Percentiles rank a stretch among this genome's conserved stretches.
Evolutionary conservation across 2,329 filamentous ascomycete genomes (phyloP).

Genomic region (Nemania sp.): DNA sequence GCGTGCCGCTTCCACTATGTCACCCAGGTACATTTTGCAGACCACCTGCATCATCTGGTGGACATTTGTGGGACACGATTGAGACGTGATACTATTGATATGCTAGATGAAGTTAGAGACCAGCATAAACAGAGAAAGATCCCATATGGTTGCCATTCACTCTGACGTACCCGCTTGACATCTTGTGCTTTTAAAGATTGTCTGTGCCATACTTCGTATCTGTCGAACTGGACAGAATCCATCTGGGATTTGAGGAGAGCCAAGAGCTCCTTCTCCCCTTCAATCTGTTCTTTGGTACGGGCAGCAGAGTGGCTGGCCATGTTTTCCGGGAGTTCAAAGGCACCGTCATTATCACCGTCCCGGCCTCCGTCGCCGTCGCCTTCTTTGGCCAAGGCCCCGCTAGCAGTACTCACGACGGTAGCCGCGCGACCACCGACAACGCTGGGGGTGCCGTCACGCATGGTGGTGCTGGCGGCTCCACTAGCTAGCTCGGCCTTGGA

Average conservation of each 20-base stretch:
- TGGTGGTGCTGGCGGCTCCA: slow-evolving; percentile 50
- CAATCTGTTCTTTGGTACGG: slow-evolving; percentile 68
- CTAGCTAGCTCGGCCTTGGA: slow-evolving; percentile 59
- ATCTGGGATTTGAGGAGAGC: slow-evolving; percentile 68
- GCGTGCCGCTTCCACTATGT: slow-evolving; percentile 73
- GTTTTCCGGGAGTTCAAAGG: slow-evolving; percentile 58
- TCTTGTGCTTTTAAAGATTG: slow-evolving; percentile 69
- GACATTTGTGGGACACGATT: slow-evolving; percentile 74
- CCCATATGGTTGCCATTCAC: not conserved
- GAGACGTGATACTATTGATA: slow-evolving; percentile 79
- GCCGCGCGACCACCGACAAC: slow-evolving; percentile 50
- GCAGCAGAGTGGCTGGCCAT: slow-evolving; percentile 45
- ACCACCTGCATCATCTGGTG: slow-evolving; percentile 76
- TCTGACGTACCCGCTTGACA: slow-evolving; percentile 63
- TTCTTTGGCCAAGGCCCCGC: slow-evolving; percentile 47
- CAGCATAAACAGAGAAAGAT: not conserved
- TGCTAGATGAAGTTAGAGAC: slow-evolving; percentile 49
- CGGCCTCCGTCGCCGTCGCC: slow-evolving; percentile 60
- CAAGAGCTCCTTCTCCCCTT: slow-evolving; percentile 60
- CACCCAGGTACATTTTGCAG: slow-evolving; percentile 75
- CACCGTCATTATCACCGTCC: slow-evolving; percentile 58
- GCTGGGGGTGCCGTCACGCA: slow-evolving; percentile 44
- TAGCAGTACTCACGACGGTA: slow-evolving; percentile 48
- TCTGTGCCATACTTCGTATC: slow-evolving; percentile 72
- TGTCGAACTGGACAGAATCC: slow-evolving; percentile 66